Percentiles rank a stretch among this genome's conserved stretches.
These are phyloP conservation scores for Collariella sp. DNA, from an alignment of 495 filamentous ascomycete species.

Conservation along the genomic window DNA sequence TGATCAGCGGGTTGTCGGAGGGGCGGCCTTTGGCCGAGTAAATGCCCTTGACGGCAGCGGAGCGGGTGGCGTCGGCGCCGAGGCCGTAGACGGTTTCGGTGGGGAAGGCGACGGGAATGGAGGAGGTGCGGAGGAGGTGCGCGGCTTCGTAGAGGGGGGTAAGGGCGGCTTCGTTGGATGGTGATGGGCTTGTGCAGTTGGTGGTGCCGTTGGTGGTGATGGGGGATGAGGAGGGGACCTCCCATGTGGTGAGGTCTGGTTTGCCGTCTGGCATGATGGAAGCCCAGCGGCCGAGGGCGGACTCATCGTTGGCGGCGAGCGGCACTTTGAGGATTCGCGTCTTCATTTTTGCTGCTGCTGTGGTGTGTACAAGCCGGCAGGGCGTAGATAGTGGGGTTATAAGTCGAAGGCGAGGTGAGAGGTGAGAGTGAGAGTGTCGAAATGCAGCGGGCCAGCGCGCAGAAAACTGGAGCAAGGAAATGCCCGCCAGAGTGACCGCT, in stretches of 20 bases:
- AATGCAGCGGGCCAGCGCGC: slow-evolving; percentile 22
- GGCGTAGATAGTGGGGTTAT: slow-evolving; percentile 11
- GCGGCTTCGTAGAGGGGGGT: slow-evolving; percentile 46
- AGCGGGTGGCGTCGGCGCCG: slow-evolving; percentile 77
- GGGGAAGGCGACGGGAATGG: slow-evolving; percentile 84
- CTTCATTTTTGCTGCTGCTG: slow-evolving; percentile 19
- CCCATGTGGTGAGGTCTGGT: slow-evolving; percentile 15
- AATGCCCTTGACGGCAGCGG: slow-evolving; percentile 75
- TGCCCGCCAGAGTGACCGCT: slow-evolving; percentile 16
- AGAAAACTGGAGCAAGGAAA: not conserved
- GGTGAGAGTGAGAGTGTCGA: not conserved
- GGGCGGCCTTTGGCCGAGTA: slow-evolving; percentile 85
- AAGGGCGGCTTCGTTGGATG: too few relatives aligned
- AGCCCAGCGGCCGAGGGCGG: slow-evolving; percentile 21
- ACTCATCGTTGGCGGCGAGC: slow-evolving; percentile 4
- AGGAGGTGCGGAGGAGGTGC: slow-evolving; percentile 48
- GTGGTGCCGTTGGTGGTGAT: too few relatives aligned
- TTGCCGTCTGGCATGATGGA: not conserved
- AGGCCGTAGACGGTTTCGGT: slow-evolving; percentile 98
- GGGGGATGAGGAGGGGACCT: slow-evolving; percentile 4
- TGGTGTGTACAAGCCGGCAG: slow-evolving; percentile 1
- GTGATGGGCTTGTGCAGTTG: too few relatives aligned
- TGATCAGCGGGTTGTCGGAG: slow-evolving; percentile 89
- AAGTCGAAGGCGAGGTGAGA: not conserved
- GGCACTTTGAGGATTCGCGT: slow-evolving; percentile 29